Conservation (phyloP, 1,284 basidiomycete genomes). For the Boletus mariae region DNA sequence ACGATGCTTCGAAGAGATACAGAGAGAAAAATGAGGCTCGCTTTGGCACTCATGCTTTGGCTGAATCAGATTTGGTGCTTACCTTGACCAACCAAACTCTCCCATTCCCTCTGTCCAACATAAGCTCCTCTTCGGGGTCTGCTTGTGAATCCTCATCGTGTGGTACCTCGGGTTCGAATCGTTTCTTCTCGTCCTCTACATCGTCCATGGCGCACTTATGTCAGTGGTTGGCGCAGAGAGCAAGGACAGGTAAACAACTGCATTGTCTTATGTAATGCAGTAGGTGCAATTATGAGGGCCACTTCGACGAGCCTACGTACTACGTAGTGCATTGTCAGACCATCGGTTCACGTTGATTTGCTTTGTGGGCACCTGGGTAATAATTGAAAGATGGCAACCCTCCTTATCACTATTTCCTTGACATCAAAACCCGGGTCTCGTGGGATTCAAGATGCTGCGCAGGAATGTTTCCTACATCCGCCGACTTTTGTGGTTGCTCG, state of each 20-base stretch:
- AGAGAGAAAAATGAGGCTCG: neutral
- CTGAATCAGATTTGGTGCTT: conserved; percentile 13
- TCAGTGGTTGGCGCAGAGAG: neutral
- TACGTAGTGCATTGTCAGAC: no score
- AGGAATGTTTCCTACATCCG: no score
- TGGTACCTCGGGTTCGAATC: conserved; percentile 51
- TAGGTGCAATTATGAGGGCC: no score
- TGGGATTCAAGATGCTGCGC: no score
- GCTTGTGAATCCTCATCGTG: conserved; percentile 58
- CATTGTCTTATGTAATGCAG: neutral
- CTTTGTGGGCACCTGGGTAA: no score
- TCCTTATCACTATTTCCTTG: no score
- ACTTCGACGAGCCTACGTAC: no score
- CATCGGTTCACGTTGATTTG: neutral
- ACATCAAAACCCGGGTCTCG: no score
- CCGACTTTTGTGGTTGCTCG: no score
- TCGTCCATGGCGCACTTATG: conserved; percentile 41
- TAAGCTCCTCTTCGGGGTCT: conserved; percentile 72
- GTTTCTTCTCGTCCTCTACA: conserved; percentile 67
- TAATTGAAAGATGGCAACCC: no score
- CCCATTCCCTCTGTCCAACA: conserved; percentile 68
- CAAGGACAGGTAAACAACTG: neutral
- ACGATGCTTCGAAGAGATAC: neutral
- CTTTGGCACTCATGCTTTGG: neutral
- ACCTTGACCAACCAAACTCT: conserved; percentile 81